Evolutionary conservation across 148 eudicot genomes (phyloP).

Genomic region (Rhododendron molle): DNA sequence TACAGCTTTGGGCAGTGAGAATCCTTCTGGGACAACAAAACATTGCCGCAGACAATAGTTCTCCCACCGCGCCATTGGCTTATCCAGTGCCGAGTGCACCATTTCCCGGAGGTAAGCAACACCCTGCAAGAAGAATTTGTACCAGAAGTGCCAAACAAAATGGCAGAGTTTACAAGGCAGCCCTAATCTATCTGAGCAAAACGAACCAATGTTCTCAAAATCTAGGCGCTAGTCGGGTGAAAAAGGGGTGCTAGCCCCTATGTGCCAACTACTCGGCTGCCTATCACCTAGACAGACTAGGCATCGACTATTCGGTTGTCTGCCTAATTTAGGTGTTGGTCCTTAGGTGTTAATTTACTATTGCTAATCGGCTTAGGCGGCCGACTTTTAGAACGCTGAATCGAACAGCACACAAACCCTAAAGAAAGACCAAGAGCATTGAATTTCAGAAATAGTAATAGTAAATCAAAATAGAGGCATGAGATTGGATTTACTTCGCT

Average conservation of each 20-base stretch:
- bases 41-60: constrained; percentile 59
- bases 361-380: not conserved
- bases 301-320: too few species aligned
- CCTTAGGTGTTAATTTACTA: too few species aligned
- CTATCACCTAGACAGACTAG: too few species aligned
- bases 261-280: too few species aligned
- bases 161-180: not conserved
- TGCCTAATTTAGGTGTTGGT: too few species aligned
- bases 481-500: constrained; percentile 30
- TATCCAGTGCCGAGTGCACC: constrained; percentile 51
- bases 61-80: constrained; percentile 65
- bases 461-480: not conserved
- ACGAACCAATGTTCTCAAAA: not conserved
- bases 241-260: too few species aligned
- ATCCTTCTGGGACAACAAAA: constrained; percentile 64
- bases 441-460: not conserved
- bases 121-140: constrained; percentile 39
- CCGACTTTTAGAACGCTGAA: not conserved
- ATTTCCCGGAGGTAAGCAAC: constrained; percentile 31
- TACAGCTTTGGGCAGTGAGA: constrained; percentile 56
- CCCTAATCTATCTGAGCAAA: not conserved
- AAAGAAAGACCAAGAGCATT: not conserved
- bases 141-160: not conserved
- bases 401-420: not conserved
- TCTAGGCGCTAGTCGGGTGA: not conserved